A percentile compares a stretch with the other conserved stretches of the same genome.
These are phyloP conservation scores for Rhinocladiella similis DNA, from an alignment of 2,329 filamentous ascomycete genomes.

Conservation along the genomic window DNA sequence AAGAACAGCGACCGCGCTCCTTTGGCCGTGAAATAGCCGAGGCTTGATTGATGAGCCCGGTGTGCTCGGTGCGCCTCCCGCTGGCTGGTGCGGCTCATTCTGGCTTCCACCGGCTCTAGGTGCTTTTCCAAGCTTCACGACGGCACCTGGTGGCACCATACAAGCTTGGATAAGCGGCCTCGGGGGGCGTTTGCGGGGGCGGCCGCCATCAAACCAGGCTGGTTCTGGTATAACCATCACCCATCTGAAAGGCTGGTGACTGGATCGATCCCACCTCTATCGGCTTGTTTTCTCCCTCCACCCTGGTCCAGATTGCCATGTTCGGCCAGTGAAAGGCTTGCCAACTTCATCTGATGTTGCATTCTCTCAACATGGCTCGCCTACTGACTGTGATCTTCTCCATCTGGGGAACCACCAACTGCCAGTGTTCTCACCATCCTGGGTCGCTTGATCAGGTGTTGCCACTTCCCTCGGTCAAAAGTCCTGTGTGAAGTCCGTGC, in stretches of 20 bases:
- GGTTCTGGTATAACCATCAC: too few species aligned
- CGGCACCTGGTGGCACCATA: background rate
- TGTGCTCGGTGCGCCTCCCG: too few species aligned
- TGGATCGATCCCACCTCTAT: background rate
- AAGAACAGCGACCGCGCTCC: too few species aligned
- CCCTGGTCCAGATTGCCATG: background rate
- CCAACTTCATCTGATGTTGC: constrained; percentile 2
- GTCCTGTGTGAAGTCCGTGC: background rate
- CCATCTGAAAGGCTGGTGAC: too few species aligned
- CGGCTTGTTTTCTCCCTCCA: background rate
- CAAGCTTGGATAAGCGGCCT: background rate
- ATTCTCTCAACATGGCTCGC: background rate
- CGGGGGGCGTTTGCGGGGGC: background rate
- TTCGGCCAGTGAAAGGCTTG: background rate
- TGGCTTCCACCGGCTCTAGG: background rate
- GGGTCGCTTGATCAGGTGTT: background rate
- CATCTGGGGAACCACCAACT: constrained; percentile 6
- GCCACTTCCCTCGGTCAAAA: constrained; percentile 1
- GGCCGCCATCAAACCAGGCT: too few species aligned
- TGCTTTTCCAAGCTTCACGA: background rate
- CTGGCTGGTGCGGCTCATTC: background rate
- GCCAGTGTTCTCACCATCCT: background rate
- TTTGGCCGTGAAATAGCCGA: too few species aligned
- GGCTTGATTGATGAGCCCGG: too few species aligned
- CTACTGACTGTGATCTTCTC: constrained; percentile 9